phyloP scores from a whole-genome alignment of 495 filamentous ascomycete genomes.

The Podospora anserina region DNA sequence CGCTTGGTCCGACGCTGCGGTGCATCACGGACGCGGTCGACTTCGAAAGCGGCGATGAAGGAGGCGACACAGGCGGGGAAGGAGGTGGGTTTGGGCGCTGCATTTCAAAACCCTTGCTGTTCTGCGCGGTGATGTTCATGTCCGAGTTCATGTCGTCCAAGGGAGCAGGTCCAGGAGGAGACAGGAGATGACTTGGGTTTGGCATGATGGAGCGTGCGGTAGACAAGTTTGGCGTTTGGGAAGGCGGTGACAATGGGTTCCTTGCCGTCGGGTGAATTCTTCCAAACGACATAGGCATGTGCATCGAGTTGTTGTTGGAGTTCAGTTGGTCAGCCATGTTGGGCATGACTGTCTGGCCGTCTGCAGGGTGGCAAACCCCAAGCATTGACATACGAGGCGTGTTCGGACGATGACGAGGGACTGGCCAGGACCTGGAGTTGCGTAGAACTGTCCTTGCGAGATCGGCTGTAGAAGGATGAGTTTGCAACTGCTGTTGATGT shows the following conservation, averaged over 20 bases:
- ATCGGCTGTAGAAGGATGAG: not conserved
- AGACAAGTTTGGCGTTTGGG: slow-evolving; percentile 7
- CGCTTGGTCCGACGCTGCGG: slow-evolving; percentile 40
- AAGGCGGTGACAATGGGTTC: slow-evolving; percentile 4
- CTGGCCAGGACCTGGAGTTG: not conserved
- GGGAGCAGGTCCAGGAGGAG: slow-evolving; percentile 64
- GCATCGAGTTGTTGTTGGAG: slow-evolving; percentile 13
- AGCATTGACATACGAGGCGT: slow-evolving; percentile 5
- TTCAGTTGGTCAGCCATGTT: slow-evolving; percentile 26
- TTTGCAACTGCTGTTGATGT: not conserved
- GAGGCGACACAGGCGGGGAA: slow-evolving; percentile 72
- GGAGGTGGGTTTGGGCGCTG: slow-evolving; percentile 38
- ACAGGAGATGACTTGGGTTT: slow-evolving; percentile 63
- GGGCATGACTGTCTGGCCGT: slow-evolving; percentile 22
- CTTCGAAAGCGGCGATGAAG: slow-evolving; percentile 26
- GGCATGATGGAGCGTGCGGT: slow-evolving; percentile 9
- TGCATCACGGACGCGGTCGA: slow-evolving; percentile 45
- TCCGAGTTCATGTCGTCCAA: slow-evolving; percentile 54
- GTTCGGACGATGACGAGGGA: slow-evolving; percentile 16
- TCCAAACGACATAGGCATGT: slow-evolving; percentile 16
- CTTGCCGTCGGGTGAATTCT: slow-evolving; percentile 9
- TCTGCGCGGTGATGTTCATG: slow-evolving; percentile 8
- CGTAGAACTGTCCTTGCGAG: not conserved
- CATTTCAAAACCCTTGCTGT: slow-evolving; percentile 32
- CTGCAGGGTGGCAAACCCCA: slow-evolving; percentile 20